Conservation (phyloP, 2,329 filamentous ascomycete genomes). For the Lachnellula cervina region DNA sequence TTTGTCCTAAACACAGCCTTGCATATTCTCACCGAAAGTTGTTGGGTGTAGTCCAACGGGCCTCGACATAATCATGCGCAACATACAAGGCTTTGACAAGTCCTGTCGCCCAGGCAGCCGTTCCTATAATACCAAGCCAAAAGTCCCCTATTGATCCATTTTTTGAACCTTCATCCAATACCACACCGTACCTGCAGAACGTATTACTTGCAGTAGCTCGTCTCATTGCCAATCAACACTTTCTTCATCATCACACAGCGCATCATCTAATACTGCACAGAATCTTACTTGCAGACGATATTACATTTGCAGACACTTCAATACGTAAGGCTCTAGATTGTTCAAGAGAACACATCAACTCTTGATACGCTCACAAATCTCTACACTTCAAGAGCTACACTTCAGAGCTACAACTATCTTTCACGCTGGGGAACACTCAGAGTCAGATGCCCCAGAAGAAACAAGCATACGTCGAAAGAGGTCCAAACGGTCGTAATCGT, state of each 20-base stretch:
- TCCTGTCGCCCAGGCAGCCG: conserved; percentile 1
- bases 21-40: not conserved
- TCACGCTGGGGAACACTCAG: conserved; percentile 19
- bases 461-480: conserved; percentile 16
- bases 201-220: not conserved
- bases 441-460: conserved; percentile 16
- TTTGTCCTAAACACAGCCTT: conserved; percentile 2
- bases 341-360: no score
- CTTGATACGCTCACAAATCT: no score
- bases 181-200: not conserved
- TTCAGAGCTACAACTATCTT: conserved; percentile 3
- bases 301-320: not conserved
- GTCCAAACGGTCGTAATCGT: conserved; percentile 17
- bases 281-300: not conserved
- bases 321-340: not conserved
- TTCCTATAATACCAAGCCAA: conserved; percentile 1
- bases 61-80: conserved; percentile 1
- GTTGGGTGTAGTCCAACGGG: not conserved
- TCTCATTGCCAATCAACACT: not conserved
- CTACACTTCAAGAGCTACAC: conserved; percentile 4
- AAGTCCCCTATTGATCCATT: not conserved
- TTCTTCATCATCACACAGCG: not conserved
- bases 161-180: conserved; percentile 3
- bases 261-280: not conserved
- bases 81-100: not conserved